These are phyloP conservation scores for Trichoderma atrobrunneum DNA, from an alignment of 2,329 filamentous ascomycete genomes.

Conservation along the genomic window DNA sequence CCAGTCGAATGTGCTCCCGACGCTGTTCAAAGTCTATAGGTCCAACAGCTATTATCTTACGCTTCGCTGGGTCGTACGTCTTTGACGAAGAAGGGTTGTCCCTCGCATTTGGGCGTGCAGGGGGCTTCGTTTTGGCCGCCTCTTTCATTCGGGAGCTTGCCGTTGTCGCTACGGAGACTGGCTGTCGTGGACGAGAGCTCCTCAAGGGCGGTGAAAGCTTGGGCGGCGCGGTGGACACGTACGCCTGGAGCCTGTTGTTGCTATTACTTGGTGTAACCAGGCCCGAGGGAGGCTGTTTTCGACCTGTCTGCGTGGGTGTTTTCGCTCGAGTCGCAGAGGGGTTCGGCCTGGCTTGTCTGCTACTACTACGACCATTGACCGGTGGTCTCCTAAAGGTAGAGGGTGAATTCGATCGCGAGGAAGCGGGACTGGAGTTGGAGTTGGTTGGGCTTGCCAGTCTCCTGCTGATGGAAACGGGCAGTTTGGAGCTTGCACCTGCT, in stretches of 20 bases:
- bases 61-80: conserved; percentile 40
- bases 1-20: conserved; percentile 77
- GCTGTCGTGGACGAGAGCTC: conserved; percentile 77
- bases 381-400: conserved; percentile 43
- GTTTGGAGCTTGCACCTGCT: conserved; percentile 38
- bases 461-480: conserved; percentile 45
- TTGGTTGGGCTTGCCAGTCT: conserved; percentile 44
- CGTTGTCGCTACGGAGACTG: conserved; percentile 72
- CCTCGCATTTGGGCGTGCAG: conserved; percentile 34
- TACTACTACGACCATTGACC: conserved; percentile 33
- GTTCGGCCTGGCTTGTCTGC: conserved; percentile 36
- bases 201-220: conserved; percentile 76
- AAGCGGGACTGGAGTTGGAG: conserved; percentile 44
- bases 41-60: conserved; percentile 60
- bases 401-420: conserved; percentile 57
- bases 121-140: conserved; percentile 53
- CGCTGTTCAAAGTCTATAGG: conserved; percentile 83
- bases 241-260: conserved; percentile 65
- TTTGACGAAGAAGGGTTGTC: conserved; percentile 28
- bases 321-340: conserved; percentile 40
- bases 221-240: conserved; percentile 65
- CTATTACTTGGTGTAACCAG: conserved; percentile 50
- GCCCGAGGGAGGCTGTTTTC: conserved; percentile 42
- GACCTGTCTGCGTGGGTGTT: conserved; percentile 38
- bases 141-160: conserved; percentile 66